These are phyloP conservation scores for Beauveria sp. DNA, from an alignment of 2,329 filamentous ascomycete genomes.

Conservation along the genomic window DNA sequence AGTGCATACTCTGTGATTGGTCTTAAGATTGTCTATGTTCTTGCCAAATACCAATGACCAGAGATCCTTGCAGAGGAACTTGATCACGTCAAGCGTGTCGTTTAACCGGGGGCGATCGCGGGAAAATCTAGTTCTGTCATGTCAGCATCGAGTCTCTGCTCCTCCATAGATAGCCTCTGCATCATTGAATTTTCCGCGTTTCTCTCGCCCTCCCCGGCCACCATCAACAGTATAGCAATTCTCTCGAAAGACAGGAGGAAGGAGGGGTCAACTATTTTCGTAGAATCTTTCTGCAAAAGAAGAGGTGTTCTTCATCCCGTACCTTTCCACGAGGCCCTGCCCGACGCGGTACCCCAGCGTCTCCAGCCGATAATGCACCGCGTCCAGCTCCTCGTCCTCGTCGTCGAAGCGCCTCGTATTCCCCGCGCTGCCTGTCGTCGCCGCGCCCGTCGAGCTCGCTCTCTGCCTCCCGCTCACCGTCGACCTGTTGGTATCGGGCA, in stretches of 20 bases:
- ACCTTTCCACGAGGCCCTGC: conserved; percentile 86
- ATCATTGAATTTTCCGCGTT: no score
- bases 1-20: conserved; percentile 71
- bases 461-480: conserved; percentile 4
- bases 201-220: no score
- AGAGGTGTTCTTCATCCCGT: conserved; percentile 20
- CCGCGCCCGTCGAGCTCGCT: background rate
- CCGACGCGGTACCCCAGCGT: conserved; percentile 84
- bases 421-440: background rate
- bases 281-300: background rate
- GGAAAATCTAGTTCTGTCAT: conserved; percentile 53
- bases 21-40: conserved; percentile 97
- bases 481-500: background rate
- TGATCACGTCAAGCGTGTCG: conserved; percentile 91
- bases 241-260: no score
- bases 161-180: no score
- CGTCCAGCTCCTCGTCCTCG: conserved; percentile 77
- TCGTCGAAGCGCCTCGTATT: conserved; percentile 30
- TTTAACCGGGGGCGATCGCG: conserved; percentile 79
- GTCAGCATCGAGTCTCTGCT: background rate
- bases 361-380: conserved; percentile 79
- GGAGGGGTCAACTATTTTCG: background rate
- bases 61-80: conserved; percentile 97
- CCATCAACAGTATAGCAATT: background rate
- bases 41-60: conserved; percentile 94